phyloP scores from a whole-genome alignment of 192 early-diverging fungal species.

The Coemansia sp. region DNA sequence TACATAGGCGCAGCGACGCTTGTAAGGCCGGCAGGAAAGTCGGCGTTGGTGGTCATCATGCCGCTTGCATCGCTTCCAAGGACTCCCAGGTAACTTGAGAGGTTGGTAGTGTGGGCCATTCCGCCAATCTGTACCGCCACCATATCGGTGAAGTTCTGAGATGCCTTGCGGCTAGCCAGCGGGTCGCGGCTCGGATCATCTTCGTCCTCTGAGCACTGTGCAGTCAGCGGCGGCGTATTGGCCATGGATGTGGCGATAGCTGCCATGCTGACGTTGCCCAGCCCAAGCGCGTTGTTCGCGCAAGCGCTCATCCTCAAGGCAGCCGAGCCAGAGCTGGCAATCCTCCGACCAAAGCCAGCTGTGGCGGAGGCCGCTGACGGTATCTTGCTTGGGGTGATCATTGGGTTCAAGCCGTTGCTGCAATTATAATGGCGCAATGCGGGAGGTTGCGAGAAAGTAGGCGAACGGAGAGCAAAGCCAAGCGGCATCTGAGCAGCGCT shows the following conservation, averaged over 20 bases:
- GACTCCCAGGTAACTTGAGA: conserved; percentile 17
- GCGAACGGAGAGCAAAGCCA: conserved; percentile 15
- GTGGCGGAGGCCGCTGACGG: neutral
- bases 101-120: conserved; percentile 5
- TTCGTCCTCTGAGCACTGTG: conserved; percentile 49
- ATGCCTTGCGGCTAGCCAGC: conserved; percentile 12
- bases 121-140: conserved; percentile 10
- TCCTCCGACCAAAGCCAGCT: conserved; percentile 5
- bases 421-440: neutral
- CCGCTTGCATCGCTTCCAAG: neutral
- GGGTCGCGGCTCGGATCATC: conserved; percentile 26
- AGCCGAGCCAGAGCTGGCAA: conserved; percentile 11
- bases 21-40: neutral
- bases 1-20: conserved; percentile 4
- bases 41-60: neutral
- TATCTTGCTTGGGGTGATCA: conserved; percentile 6
- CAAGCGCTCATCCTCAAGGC: conserved; percentile 32
- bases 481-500: conserved; percentile 14
- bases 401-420: conserved; percentile 23
- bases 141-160: conserved; percentile 24
- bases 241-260: conserved; percentile 9
- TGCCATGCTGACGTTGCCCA: conserved; percentile 17
- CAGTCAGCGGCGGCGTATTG: conserved; percentile 43
- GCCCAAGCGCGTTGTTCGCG: conserved; percentile 37
- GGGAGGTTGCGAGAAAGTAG: conserved; percentile 1